phyloP scores from a whole-genome alignment of 495 filamentous ascomycete species.

The Penicillium bialowiezense region DNA sequence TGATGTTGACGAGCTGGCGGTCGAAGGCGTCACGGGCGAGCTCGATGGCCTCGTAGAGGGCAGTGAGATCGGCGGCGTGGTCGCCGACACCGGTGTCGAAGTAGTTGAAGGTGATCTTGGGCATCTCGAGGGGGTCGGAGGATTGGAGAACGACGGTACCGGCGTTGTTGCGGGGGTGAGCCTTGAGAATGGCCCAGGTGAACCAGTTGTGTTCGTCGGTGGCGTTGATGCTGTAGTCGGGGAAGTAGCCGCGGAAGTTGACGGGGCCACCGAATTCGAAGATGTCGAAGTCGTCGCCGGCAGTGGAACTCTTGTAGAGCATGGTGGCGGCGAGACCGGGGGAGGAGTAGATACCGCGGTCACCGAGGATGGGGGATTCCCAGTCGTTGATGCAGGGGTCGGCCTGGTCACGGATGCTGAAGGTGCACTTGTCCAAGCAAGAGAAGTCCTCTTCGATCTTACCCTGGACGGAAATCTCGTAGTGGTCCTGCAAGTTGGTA shows the following conservation, averaged over 20 bases:
- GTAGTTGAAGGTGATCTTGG: conserved; percentile 56
- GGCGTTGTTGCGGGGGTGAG: conserved; percentile 50
- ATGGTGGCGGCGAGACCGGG: conserved; percentile 47
- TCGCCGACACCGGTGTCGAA: conserved; percentile 43
- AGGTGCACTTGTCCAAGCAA: conserved; percentile 22
- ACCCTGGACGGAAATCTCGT: conserved; percentile 51
- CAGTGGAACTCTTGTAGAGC: conserved; percentile 42
- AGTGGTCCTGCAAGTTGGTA: conserved; percentile 64
- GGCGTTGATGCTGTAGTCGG: conserved; percentile 30
- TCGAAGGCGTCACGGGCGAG: conserved; percentile 40
- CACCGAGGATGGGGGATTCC: conserved; percentile 29
- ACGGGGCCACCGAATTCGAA: conserved; percentile 53
- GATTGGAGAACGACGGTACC: conserved; percentile 50
- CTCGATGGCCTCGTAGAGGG: conserved; percentile 47
- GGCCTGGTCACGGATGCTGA: conserved; percentile 6
- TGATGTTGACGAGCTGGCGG: conserved; percentile 24
- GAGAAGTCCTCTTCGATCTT: conserved; percentile 40
- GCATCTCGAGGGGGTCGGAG: conserved; percentile 50
- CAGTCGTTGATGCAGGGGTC: conserved; percentile 49
- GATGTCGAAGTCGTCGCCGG: conserved; percentile 43
- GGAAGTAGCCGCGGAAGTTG: conserved; percentile 45
- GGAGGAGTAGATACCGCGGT: conserved; percentile 49
- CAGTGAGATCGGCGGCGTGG: conserved; percentile 40
- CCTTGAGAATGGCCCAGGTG: conserved; percentile 54
- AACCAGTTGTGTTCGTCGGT: conserved; percentile 32